phyloP scores from a whole-genome alignment of 768 basidiomycete genomes.

The Suillus sp. region DNA sequence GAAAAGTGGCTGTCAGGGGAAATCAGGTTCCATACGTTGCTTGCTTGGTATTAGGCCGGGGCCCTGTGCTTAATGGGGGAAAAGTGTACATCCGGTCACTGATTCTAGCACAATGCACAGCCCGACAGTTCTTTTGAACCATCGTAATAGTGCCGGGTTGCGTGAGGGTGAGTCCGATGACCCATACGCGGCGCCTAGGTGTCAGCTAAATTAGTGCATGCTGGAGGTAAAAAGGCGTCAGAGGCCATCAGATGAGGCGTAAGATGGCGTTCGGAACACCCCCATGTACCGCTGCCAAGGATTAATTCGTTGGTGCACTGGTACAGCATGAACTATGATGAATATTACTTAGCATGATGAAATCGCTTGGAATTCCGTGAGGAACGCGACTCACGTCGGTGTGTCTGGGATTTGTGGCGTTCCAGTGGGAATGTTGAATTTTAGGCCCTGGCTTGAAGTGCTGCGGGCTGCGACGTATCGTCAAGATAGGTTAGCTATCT shows the following conservation, averaged over 20 bases:
- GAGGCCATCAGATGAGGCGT: not conserved
- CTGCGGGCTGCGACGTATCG: not conserved
- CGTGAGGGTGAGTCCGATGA: not conserved
- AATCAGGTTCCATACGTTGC: not conserved
- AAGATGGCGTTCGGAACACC: not conserved
- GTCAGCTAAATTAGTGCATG: not conserved
- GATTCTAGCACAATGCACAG: not conserved
- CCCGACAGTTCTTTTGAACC: not conserved
- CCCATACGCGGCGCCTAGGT: not conserved
- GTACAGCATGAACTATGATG: not conserved
- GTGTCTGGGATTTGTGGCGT: too few relatives aligned
- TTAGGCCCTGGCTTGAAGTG: not conserved
- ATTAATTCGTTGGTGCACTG: not conserved
- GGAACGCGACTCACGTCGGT: not conserved
- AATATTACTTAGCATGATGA: not conserved
- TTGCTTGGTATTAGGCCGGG: not conserved
- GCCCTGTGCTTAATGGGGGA: slow-evolving; percentile 1
- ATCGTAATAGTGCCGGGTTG: not conserved
- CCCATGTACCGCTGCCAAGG: not conserved
- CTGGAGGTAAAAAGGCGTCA: not conserved
- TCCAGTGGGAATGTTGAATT: not conserved
- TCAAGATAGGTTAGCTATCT: not conserved
- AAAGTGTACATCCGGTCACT: not conserved
- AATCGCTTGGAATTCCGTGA: not conserved
- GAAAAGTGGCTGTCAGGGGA: not conserved